These are phyloP conservation scores for Gossypium gossypioides DNA, from an alignment of 441 rosid species.

Conservation along the genomic window DNA sequence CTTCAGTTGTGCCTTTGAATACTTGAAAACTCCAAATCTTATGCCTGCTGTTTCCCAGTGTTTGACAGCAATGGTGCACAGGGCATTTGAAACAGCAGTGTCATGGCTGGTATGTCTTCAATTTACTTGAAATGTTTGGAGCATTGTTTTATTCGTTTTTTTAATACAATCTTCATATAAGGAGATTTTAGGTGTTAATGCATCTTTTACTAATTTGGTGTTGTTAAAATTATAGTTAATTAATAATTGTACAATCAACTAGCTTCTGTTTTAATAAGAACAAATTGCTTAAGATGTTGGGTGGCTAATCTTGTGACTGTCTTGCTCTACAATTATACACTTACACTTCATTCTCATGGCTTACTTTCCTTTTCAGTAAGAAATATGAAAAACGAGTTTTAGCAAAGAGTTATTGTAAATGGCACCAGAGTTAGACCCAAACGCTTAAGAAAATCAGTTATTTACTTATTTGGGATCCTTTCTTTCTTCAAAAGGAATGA, in stretches of 20 bases:
- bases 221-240: background rate
- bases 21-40: conserved; percentile 88
- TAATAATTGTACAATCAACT: background rate
- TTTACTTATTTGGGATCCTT: background rate
- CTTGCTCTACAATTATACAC: background rate
- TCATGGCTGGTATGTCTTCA: conserved; percentile 69
- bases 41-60: conserved; percentile 86
- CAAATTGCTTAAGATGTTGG: background rate
- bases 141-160: conserved; percentile 1
- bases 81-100: conserved; percentile 86
- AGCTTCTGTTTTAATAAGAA: background rate
- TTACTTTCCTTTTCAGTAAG: background rate
- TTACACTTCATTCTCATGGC: background rate
- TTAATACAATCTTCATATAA: background rate
- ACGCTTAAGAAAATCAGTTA: background rate
- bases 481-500: background rate
- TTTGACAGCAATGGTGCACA: conserved; percentile 81
- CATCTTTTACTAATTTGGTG: background rate
- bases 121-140: conserved; percentile 15
- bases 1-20: conserved; percentile 91
- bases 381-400: background rate
- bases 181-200: background rate
- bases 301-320: background rate
- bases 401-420: background rate
- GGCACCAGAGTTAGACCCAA: background rate